These are phyloP conservation scores for Erysimum cheiri DNA, from an alignment of 441 rosid species.

Conservation along the genomic window DNA sequence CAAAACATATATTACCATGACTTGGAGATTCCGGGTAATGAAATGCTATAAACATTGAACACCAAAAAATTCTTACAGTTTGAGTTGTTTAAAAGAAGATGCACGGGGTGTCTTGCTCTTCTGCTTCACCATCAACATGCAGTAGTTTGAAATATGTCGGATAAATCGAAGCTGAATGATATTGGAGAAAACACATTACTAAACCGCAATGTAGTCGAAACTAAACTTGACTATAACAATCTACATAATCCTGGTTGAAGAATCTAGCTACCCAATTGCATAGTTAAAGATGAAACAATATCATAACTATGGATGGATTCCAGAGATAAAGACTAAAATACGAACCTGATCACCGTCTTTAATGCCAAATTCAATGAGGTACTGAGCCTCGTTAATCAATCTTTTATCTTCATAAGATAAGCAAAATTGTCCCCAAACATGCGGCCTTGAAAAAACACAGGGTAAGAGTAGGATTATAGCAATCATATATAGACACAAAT, in stretches of 20 bases:
- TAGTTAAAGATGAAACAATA: conserved; percentile 22
- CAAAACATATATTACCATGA: conserved; percentile 18
- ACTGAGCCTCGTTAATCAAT: conserved; percentile 58
- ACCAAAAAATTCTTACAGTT: conserved; percentile 51
- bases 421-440: conserved; percentile 93
- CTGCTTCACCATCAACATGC: conserved; percentile 46
- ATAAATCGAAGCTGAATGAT: conserved; percentile 68
- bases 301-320: conserved; percentile 11
- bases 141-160: conserved; percentile 62
- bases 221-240: neutral
- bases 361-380: conserved; percentile 65
- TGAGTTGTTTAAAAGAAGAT: conserved; percentile 44
- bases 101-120: conserved; percentile 43
- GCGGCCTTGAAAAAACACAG: conserved; percentile 60
- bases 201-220: neutral
- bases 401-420: conserved; percentile 62
- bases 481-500: neutral
- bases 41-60: neutral
- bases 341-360: conserved; percentile 88
- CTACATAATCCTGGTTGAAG: neutral
- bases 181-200: conserved; percentile 1
- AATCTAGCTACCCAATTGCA: conserved; percentile 15
- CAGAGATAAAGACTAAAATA: conserved; percentile 13
- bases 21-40: neutral
- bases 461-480: neutral